Base-by-base conservation (phyloP, 805 yeast genomes). In the Ogataea methylovora region DNA sequence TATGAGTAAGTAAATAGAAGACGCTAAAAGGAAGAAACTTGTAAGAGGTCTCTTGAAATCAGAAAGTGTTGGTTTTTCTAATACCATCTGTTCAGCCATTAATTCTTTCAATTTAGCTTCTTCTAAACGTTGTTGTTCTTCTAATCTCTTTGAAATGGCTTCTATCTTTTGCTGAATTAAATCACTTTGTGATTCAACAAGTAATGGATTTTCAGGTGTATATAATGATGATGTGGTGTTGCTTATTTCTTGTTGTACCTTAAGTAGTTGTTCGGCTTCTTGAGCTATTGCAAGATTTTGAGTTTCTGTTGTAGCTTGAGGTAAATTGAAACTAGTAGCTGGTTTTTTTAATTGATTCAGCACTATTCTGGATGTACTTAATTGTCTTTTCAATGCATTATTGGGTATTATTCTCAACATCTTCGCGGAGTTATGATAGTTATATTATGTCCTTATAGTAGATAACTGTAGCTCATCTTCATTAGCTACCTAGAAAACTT, bases 11-110 rank as follows among this genome's bases (percentile, higher is more conserved):
- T 59, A 61, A 7, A 57, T 48, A 1, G 56, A 47, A 16, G 58
- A 49, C 1, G 58, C 60, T 10, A 58, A 35, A 12, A 61, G 35
- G 20, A 61, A 46, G 22, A 50, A 46, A 11, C 56, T 42, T 4
- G 62, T 41, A 8, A 60, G 29, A 1, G 65, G 63, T 30, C 60
- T 40, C 32, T 46, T 52, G 36, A 57, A 61, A 36, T 61, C 63
- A 2, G 43, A 18, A 10, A 61, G 8, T 7, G 41, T 45, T 7
- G 64, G 62, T 34, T 51, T 52, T 5, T 38, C 24, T 3, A 44
- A 30, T 35, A 51, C 43, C 17, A 41, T 29, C 23, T 46, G 48
- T 26, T 44, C 41, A 17, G 36, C 35, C 6, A 41, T 22, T 15
- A 49, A 30, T 30, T 38, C 30, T 18, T 39, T 37, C 26, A 46